Evolutionary conservation across 371 early-diverging fungal species (phyloP), one percentile per base, ranked within the genome.

Genomic region (Gilbertella persicaria): DNA sequence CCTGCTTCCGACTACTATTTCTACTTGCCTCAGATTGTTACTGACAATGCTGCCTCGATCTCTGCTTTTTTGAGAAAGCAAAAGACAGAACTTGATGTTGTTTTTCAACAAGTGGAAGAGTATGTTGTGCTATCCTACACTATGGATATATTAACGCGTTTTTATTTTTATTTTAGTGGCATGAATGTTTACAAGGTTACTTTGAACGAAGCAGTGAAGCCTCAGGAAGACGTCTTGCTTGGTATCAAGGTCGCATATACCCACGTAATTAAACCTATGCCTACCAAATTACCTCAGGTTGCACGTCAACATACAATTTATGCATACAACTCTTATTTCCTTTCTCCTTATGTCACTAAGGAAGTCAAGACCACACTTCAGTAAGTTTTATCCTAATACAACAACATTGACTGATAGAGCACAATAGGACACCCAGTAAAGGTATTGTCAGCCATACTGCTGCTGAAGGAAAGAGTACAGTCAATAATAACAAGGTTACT

Each of bases 311-410:
- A 65, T 45, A 73, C 92, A 35, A 54, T 73, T 39, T 91, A 80
- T 66, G 51, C 54, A 5, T 86, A 85, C 58, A 83, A 85, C 57
- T 73, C 80, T 7, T 85, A 85, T 59, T 66, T 87, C 23, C 60
- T 66, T 43, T 82, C 87, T 13, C 82, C 85, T 17, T 95, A 97
- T 69, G 54, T 60, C 17, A 78, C 87, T 5, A 61, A 79, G 36
- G 88, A 90, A 69, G 83, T 87, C 54, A 94, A 93, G 71, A 91
- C 93, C 4, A 83, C 83, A 14, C 78, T 97, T 50, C 78, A 78
- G 91, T 85, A 79, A 66, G 78, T 49, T 30, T 17, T 1, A 33
- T 47, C 0, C 19, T 17, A n/a, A 37, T 30, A 17, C 23, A 35
- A 23, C 42, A 20, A 13, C 16, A 24, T 36, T 25, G 19, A 45